phyloP scores from a whole-genome alignment of 176 grass and related monocot species.

The Eragrostis nindensis region DNA sequence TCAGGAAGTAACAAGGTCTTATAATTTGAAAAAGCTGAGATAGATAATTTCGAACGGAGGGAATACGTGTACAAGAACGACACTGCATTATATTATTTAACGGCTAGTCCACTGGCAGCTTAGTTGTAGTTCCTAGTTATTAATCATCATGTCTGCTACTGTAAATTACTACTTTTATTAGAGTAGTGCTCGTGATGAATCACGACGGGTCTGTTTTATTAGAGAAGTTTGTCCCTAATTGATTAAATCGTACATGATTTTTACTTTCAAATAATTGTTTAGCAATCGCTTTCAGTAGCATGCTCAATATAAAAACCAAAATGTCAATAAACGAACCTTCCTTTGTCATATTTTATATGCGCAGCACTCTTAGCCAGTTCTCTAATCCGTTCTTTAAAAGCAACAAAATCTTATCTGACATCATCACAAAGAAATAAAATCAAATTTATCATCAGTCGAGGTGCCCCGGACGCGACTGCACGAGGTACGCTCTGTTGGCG shows the following conservation, averaged over 20 bases:
- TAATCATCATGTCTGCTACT: too few species aligned
- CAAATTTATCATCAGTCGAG: background rate
- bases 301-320: background rate
- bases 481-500: background rate
- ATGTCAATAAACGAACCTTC: background rate
- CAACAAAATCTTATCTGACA: background rate
- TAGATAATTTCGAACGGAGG: too few species aligned
- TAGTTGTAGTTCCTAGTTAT: too few species aligned
- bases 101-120: too few species aligned
- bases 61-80: too few species aligned
- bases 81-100: too few species aligned
- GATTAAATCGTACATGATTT: background rate
- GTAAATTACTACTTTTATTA: too few species aligned
- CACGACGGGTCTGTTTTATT: background rate
- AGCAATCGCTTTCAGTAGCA: background rate
- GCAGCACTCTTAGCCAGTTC: background rate
- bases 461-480: too few species aligned
- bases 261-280: background rate
- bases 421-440: background rate
- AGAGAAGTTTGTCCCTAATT: too few species aligned
- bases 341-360: background rate
- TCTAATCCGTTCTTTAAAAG: background rate
- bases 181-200: too few species aligned
- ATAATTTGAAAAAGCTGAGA: too few species aligned
- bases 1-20: too few species aligned